Conservation (phyloP, 1,284 basidiomycete species). For the Paramarasmius palmivorus region DNA sequence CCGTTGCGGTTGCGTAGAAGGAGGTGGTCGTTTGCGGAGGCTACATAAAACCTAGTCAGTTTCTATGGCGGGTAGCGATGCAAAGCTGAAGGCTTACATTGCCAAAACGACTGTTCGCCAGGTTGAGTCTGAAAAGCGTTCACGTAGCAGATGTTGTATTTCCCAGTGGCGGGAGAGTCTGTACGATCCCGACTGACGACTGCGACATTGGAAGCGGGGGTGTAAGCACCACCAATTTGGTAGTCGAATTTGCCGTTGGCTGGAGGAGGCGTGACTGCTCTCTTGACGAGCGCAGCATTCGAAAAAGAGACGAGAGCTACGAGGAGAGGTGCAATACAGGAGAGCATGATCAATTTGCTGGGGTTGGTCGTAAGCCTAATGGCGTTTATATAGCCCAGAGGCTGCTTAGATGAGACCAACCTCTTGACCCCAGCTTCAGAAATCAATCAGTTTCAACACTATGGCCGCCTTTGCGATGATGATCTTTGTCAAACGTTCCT, state of each 20-base stretch:
- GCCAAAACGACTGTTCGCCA: constrained; percentile 3
- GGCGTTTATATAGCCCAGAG: too few species aligned
- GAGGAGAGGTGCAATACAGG: background rate
- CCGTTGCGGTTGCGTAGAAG: constrained; percentile 9
- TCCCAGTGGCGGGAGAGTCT: constrained; percentile 2
- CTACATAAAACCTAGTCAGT: background rate
- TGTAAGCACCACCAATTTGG: constrained; percentile 16
- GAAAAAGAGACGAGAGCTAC: background rate
- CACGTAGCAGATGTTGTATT: constrained; percentile 19
- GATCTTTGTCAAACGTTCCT: too few species aligned
- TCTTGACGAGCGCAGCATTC: background rate
- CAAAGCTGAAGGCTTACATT: too few species aligned
- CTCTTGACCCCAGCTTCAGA: too few species aligned
- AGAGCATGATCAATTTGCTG: too few species aligned
- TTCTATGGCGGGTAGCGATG: too few species aligned
- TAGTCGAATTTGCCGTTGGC: constrained; percentile 14
- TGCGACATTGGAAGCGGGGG: constrained; percentile 9
- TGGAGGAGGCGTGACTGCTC: constrained; percentile 8
- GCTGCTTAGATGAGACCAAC: too few species aligned
- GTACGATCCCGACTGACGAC: constrained; percentile 15
- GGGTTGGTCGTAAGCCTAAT: too few species aligned
- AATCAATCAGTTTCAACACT: too few species aligned
- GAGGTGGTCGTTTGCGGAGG: background rate
- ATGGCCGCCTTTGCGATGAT: too few species aligned
- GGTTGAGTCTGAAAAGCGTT: constrained; percentile 17